Conservation (phyloP, 768 basidiomycete genomes). For the Suillus alpinus region DNA sequence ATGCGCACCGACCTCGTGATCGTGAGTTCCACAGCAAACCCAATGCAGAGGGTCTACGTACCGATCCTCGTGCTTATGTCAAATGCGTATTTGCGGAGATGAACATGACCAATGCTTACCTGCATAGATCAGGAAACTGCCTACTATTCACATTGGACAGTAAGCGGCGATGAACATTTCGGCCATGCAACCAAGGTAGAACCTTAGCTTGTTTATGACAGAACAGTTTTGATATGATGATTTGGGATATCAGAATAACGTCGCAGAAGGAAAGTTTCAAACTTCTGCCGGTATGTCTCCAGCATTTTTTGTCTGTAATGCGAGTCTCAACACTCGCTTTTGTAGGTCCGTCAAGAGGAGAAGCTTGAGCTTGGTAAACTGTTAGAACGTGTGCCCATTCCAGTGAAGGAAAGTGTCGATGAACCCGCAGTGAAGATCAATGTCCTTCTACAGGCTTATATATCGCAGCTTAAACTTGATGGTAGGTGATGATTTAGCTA, state of each 20-base stretch:
- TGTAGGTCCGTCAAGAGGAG: constrained; percentile 70
- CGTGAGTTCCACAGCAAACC: neutral
- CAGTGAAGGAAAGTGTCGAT: constrained; percentile 94
- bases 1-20: neutral
- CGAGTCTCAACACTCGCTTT: neutral
- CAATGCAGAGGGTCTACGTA: no score
- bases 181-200: neutral
- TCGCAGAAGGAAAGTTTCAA: constrained; percentile 55
- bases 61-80: no score
- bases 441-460: constrained; percentile 90
- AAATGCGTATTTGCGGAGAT: neutral
- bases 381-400: constrained; percentile 92
- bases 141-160: neutral
- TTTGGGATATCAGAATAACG: neutral
- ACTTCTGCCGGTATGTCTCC: constrained; percentile 63
- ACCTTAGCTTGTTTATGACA: neutral
- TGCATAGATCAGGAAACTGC: neutral
- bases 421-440: constrained; percentile 98
- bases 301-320: neutral
- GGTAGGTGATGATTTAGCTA: constrained; percentile 36
- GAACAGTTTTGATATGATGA: neutral
- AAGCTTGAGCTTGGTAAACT: constrained; percentile 89
- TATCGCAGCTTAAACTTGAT: constrained; percentile 91
- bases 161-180: neutral
- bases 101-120: neutral